Conservation (phyloP, 2,329 filamentous ascomycete species). For the Epichloe hybrida region DNA sequence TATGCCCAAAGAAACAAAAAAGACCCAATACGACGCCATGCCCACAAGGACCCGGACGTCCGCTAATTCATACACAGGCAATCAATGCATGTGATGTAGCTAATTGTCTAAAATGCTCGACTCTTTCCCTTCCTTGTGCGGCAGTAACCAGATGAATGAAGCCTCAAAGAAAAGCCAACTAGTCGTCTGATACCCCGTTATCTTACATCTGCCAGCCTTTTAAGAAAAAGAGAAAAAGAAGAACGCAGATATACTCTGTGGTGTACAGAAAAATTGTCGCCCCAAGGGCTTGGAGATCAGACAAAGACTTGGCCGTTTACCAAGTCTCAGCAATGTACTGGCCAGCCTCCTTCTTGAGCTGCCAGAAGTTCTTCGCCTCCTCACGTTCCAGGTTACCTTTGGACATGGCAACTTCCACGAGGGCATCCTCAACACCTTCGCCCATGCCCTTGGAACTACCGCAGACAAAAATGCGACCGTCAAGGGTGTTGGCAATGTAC, state of each 20-base stretch:
- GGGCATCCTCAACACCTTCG: conserved; percentile 78
- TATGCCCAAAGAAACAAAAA: not conserved
- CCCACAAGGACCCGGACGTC: not conserved
- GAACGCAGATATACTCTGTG: not conserved
- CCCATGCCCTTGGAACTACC: conserved; percentile 95
- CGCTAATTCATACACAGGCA: not conserved
- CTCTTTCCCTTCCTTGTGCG: not conserved
- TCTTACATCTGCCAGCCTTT: not conserved
- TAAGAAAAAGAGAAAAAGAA: not conserved
- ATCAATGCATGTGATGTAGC: not conserved
- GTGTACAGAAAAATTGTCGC: not conserved
- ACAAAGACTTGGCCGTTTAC: conserved; percentile 21
- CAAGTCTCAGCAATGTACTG: conserved; percentile 87
- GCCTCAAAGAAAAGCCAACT: not conserved
- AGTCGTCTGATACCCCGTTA: not conserved
- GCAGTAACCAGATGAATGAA: not conserved
- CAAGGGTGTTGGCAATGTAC: conserved; percentile 94
- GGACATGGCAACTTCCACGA: conserved; percentile 81
- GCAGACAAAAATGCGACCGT: conserved; percentile 92
- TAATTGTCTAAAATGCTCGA: not conserved
- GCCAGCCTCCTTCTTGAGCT: conserved; percentile 77
- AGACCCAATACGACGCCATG: not conserved
- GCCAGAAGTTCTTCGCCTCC: conserved; percentile 80
- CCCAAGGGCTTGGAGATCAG: not conserved
- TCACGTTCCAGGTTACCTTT: conserved; percentile 77